Base-by-base conservation (phyloP, 1,284 basidiomycete species). In the Leccinum solheimii region DNA sequence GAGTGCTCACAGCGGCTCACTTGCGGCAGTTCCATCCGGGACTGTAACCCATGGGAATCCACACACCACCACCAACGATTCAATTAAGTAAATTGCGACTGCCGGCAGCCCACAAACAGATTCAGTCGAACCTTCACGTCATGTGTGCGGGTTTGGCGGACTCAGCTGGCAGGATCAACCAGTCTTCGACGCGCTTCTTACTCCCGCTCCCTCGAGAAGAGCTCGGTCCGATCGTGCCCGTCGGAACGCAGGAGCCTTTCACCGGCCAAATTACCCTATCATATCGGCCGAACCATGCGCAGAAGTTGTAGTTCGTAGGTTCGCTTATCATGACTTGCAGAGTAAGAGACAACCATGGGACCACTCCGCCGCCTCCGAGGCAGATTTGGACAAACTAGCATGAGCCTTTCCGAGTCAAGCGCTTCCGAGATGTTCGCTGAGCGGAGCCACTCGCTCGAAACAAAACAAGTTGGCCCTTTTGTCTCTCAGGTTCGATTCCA, bases 361-460 rank as follows among this genome's bases (percentile, higher is more conserved):
- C 21, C 21, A 48, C 43, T 45, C 43, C 19, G 19, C 43, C 43
- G 32, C 34, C 34, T 56, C 36, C 55, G 51, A 55, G n/a, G 51
- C 23, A 55, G 64, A 45, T 23, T 45, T 45, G n/a, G 50, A 48
- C 36, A 50, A 32, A 26, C 63, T 16, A 38, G 30, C 11, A 53
- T 38, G 43, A 7, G 7, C 2, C 21, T 38, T 27, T 27, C 30
- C 52, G 45, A 48, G 45, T 14, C 45, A 21, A 48, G 45, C 45
- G 21, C 45, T 21, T 48, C 45, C 45, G 45, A 48, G 11, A n/a
- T 34, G 32, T 21, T 54, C 52, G 52, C 52, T 34, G 32, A 23
- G 19, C 7, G 52, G 30, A 36, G n/a, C 52, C 52, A 54, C 32
- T 23, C 32, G 27, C 32, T 36, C 52, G 52, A 54, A 27, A 51